Evolutionary conservation across 148 eudicot species (phyloP).

Genomic region (Tetragonia tetragonoides): DNA sequence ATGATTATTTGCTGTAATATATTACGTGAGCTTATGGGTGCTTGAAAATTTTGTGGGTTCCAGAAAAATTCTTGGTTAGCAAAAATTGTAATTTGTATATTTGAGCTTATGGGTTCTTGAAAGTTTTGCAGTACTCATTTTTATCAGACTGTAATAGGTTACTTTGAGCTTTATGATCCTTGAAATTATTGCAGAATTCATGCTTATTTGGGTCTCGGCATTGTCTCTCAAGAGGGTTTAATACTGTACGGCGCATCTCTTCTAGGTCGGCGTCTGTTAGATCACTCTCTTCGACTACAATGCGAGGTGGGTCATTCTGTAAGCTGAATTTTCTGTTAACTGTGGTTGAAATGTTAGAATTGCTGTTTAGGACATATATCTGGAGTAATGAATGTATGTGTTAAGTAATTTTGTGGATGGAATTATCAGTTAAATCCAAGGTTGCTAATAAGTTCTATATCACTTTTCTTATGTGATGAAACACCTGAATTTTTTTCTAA

Average conservation of each 20-base stretch:
- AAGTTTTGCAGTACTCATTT: too few relatives aligned
- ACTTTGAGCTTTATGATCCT: not conserved
- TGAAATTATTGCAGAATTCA: conserved; percentile 1
- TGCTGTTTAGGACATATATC: not conserved
- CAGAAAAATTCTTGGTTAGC: too few relatives aligned
- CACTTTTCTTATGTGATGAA: too few relatives aligned
- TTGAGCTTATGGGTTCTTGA: not conserved
- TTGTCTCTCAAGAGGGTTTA: not conserved
- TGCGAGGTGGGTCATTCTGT: not conserved
- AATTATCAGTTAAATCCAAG: too few relatives aligned
- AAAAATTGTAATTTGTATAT: too few relatives aligned
- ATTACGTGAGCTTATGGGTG: too few relatives aligned
- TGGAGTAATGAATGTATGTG: too few relatives aligned
- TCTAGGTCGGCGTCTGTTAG: not conserved
- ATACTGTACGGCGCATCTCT: not conserved
- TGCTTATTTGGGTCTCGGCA: not conserved
- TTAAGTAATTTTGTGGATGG: too few relatives aligned
- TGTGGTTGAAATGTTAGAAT: not conserved
- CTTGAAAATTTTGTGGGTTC: not conserved
- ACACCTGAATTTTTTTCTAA: too few relatives aligned
- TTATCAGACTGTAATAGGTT: not conserved
- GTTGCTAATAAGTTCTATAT: too few relatives aligned
- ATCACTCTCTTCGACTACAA: not conserved
- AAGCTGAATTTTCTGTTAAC: not conserved
- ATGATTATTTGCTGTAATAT: too few relatives aligned